Conservation (phyloP, 1,284 basidiomycete species). For the Cryptococcus neoformans region DNA sequence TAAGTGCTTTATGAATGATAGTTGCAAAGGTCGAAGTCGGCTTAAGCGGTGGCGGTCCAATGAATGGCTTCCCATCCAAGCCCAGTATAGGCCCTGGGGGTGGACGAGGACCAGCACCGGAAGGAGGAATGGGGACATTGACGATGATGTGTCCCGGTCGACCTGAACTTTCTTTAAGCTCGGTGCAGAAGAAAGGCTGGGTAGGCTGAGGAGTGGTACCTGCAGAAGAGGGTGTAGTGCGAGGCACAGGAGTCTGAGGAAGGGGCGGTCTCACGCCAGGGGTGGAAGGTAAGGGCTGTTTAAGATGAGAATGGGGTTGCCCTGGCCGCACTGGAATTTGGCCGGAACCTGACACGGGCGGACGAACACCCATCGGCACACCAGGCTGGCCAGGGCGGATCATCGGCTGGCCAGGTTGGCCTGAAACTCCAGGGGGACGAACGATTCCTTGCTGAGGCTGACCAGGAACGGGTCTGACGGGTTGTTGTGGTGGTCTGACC, state of each 20-base stretch:
- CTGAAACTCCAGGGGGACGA: neutral
- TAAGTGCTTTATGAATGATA: slow-evolving; percentile 46
- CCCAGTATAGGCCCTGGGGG: slow-evolving; percentile 44
- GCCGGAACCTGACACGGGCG: slow-evolving; percentile 6
- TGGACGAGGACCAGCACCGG: slow-evolving; percentile 43
- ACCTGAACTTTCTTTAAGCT: slow-evolving; percentile 40
- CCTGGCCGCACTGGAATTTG: slow-evolving; percentile 4
- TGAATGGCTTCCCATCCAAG: slow-evolving; percentile 46
- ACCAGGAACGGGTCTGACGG: slow-evolving; percentile 7
- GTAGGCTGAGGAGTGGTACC: slow-evolving; percentile 23
- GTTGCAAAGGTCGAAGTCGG: slow-evolving; percentile 48
- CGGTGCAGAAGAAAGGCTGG: slow-evolving; percentile 41
- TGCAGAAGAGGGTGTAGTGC: slow-evolving; percentile 5
- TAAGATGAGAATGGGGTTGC: slow-evolving; percentile 12
- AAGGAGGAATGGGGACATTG: slow-evolving; percentile 46
- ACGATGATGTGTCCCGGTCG: slow-evolving; percentile 45
- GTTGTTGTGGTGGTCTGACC: neutral
- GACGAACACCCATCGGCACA: slow-evolving; percentile 7
- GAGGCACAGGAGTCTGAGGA: neutral
- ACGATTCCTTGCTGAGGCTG: neutral
- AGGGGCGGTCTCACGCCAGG: neutral
- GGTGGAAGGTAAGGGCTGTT: slow-evolving; percentile 18
- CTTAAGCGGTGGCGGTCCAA: slow-evolving; percentile 48
- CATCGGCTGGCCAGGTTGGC: slow-evolving; percentile 6
- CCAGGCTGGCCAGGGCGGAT: slow-evolving; percentile 3